phyloP scores from a whole-genome alignment of 2,329 filamentous ascomycete genomes.

The Botrytis medusae region DNA sequence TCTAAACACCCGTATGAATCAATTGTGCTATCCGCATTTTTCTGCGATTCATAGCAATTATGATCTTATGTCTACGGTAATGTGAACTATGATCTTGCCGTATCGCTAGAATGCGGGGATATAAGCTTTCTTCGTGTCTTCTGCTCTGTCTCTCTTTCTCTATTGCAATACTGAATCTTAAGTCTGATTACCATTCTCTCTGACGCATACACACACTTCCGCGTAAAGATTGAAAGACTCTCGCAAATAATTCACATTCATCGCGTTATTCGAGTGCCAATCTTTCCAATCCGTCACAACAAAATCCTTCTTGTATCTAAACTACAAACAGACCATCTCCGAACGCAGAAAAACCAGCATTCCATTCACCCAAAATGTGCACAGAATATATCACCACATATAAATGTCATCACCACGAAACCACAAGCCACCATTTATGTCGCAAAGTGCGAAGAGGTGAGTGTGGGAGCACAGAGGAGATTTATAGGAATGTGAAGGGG shows the following conservation, averaged over 20 bases:
- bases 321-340: accelerated
- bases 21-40: background rate
- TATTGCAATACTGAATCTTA: background rate
- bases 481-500: background rate
- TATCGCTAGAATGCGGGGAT: background rate
- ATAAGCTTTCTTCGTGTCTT: background rate
- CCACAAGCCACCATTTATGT: background rate
- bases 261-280: background rate
- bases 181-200: background rate
- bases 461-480: background rate
- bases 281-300: background rate
- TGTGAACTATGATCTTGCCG: background rate
- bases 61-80: background rate
- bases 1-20: too few relatives aligned
- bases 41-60: background rate
- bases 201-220: too few relatives aligned
- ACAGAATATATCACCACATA: background rate
- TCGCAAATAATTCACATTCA: background rate
- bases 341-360: background rate
- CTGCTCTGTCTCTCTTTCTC: background rate
- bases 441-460: background rate
- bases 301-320: background rate
- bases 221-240: too few relatives aligned
- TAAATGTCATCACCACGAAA: background rate
- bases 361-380: background rate